phyloP scores from a whole-genome alignment of 495 filamentous ascomycete species.

The Aspergillus olivimuriae region DNA sequence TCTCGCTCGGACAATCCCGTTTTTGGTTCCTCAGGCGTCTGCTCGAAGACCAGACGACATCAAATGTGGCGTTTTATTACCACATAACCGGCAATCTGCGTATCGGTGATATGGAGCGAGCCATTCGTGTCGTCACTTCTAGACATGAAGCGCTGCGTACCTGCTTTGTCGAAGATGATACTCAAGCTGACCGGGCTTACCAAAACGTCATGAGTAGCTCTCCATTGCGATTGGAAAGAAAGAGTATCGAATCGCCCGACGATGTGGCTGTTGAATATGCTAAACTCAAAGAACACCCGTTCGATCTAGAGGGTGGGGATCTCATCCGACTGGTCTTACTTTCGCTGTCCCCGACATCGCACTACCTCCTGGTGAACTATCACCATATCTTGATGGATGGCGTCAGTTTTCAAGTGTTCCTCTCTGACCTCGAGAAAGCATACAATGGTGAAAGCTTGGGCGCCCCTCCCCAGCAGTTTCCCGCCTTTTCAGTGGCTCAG shows the following conservation, averaged over 20 bases:
- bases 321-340: conserved; percentile 23
- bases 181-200: neutral
- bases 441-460: conserved; percentile 24
- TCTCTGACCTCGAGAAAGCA: conserved; percentile 31
- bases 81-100: conserved; percentile 15
- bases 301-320: conserved; percentile 27
- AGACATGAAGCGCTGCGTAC: conserved; percentile 43
- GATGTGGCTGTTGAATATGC: conserved; percentile 11
- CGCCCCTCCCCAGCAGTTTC: conserved; percentile 13
- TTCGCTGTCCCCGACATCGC: conserved; percentile 3
- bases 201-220: conserved; percentile 18
- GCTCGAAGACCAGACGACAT: conserved; percentile 29
- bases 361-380: conserved; percentile 29
- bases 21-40: conserved; percentile 39
- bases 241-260: conserved; percentile 2
- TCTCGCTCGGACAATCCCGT: conserved; percentile 27
- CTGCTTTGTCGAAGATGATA: conserved; percentile 23
- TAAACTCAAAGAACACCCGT: conserved; percentile 16
- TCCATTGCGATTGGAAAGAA: conserved; percentile 7
- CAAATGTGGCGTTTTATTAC: conserved; percentile 19
- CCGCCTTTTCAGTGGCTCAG: conserved; percentile 21
- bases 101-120: conserved; percentile 20
- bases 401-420: conserved; percentile 31
- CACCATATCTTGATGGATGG: conserved; percentile 49
- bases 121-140: conserved; percentile 20